These are phyloP conservation scores for Aureoboletus auriporus DNA, from an alignment of 768 basidiomycete genomes.

Conservation along the genomic window DNA sequence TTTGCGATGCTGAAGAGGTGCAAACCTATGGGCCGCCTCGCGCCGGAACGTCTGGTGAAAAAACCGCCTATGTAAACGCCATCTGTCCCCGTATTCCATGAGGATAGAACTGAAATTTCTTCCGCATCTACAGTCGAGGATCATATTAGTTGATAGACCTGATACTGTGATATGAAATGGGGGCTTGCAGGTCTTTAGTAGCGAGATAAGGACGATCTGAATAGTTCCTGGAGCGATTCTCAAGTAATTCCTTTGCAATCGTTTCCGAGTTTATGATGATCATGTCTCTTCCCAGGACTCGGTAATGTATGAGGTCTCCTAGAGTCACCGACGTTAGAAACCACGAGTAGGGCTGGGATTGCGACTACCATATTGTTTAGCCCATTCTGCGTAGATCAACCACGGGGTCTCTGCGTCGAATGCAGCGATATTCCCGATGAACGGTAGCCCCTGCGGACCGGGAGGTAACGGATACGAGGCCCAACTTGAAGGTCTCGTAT, in stretches of 20 bases:
- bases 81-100: constrained; percentile 30
- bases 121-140: constrained; percentile 12
- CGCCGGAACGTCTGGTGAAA: constrained; percentile 26
- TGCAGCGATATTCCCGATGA: constrained; percentile 37
- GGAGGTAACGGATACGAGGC: constrained; percentile 29
- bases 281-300: constrained; percentile 39
- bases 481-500: not conserved
- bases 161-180: not conserved
- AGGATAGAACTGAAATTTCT: constrained; percentile 20
- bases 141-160: not conserved
- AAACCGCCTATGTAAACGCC: constrained; percentile 30
- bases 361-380: constrained; percentile 30
- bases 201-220: constrained; percentile 43
- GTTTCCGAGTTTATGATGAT: constrained; percentile 45
- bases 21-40: constrained; percentile 23
- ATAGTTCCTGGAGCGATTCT: constrained; percentile 44
- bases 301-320: constrained; percentile 49
- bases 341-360: not conserved
- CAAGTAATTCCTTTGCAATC: constrained; percentile 43
- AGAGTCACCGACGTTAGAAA: not conserved
- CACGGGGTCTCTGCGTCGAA: constrained; percentile 31
- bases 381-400: constrained; percentile 38
- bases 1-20: constrained; percentile 28
- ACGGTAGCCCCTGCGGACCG: constrained; percentile 34
- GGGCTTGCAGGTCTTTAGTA: constrained; percentile 10